These are phyloP conservation scores for Globisporangium alternatum DNA, from an alignment of 352 stramenopile genomes.

Conservation along the genomic window DNA sequence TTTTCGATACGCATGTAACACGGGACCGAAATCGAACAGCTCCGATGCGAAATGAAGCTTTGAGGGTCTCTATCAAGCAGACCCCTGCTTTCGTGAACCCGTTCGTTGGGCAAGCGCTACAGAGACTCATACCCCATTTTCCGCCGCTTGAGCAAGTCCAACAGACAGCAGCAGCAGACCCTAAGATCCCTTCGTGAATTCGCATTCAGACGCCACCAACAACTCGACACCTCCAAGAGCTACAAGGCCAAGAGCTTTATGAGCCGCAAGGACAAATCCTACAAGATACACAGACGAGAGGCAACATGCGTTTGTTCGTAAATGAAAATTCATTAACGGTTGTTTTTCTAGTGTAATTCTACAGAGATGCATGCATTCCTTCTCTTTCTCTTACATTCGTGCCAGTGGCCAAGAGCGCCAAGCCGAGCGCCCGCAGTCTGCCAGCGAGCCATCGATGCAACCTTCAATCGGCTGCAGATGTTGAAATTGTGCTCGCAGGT, in stretches of 20 bases:
- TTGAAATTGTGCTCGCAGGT: not conserved
- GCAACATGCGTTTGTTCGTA: not conserved
- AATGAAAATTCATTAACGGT: conserved; percentile 15
- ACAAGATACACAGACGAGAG: not conserved
- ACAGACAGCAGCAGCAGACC: too few species aligned
- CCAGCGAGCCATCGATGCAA: conserved; percentile 1
- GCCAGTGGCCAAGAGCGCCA: not conserved
- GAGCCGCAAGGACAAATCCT: not conserved
- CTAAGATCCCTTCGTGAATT: not conserved
- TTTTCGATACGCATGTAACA: too few species aligned
- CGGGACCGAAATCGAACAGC: too few species aligned
- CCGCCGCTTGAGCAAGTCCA: too few species aligned
- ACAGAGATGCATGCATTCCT: conserved; percentile 24
- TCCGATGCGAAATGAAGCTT: too few species aligned
- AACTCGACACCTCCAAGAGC: not conserved
- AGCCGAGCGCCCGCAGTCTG: conserved; percentile 1
- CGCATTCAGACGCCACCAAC: not conserved
- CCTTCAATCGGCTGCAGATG: conserved; percentile 19
- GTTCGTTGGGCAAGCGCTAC: too few species aligned
- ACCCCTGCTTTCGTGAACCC: too few species aligned
- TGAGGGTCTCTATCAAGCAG: too few species aligned
- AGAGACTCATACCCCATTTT: too few species aligned
- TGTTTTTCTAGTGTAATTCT: conserved; percentile 29
- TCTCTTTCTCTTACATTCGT: not conserved
- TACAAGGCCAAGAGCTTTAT: not conserved